Evolutionary conservation across 768 basidiomycete species (phyloP), one percentile per base, ranked within the genome.

Genomic region (Tricholoma bakamatsutake): DNA sequence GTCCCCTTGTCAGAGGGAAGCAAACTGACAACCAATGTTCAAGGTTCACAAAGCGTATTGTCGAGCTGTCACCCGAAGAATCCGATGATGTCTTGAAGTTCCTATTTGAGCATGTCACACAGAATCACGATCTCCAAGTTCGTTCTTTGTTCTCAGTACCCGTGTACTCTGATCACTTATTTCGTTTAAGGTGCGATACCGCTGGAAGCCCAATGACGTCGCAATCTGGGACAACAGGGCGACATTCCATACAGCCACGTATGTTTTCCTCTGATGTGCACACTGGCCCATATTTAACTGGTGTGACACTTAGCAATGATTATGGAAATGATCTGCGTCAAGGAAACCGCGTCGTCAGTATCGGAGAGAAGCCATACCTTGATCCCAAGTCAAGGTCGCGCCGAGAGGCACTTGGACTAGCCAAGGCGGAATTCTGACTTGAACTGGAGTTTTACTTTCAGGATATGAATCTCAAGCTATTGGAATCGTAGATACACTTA

Each of bases 141-240:
- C 15, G 49, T n/a, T 24, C 10, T 7, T 18, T 5, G 24, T 17
- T 35, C 15, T 49, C 18, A 12, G 12, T 13, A 24, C 21, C 21
- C 21, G 31, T 50, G 34, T 46, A 18, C 31, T 30, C 24, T 39
- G 34, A 7, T 52, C 31, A 57, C 6, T 30, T 35, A 4, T 21
- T 27, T 31, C n/a, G 11, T 40, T 28, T 70, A 52, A 80, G 63
- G 70, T 81, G 52, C 71, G 79, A 24, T 80, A 72, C 72, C 74
- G 74, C 17, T 85, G 83, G 81, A 65, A 68, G 33, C 61, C 63
- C 39, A 76, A 82, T 60, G 79, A 79, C 53, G 63, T 84, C 24
- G 83, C 83, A 0, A 80, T 85, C 61, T 85, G 82, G 83, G 82
- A 83, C 54, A 85, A 85, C 62, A 66, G 81, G 42, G 69, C 73